Evolutionary conservation across 805 yeast species (phyloP).

Genomic region (Candida railenensis): DNA sequence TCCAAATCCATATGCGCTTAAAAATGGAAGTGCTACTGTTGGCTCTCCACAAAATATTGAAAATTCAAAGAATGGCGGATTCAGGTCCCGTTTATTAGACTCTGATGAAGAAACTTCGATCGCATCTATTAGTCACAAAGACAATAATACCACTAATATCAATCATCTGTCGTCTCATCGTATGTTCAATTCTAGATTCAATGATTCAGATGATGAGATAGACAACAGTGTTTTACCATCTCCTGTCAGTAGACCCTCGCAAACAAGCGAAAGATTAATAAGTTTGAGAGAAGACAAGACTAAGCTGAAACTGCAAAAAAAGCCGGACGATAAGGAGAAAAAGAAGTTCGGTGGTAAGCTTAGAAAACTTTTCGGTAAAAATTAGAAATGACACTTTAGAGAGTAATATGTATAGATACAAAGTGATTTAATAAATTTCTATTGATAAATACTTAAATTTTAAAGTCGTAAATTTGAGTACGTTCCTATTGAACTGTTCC

Average conservation of each 20-base stretch:
- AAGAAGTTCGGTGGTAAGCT: slow-evolving; percentile 39
- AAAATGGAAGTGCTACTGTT: slow-evolving; percentile 1
- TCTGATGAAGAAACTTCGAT: slow-evolving; percentile 54
- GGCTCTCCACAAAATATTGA: background rate
- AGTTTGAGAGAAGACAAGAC: background rate
- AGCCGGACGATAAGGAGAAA: slow-evolving; percentile 20
- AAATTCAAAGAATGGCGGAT: slow-evolving; percentile 15
- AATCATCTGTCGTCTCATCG: slow-evolving; percentile 6
- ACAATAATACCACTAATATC: background rate
- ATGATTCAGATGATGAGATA: slow-evolving; percentile 30
- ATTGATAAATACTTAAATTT: background rate
- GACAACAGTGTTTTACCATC: background rate
- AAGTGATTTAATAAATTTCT: background rate
- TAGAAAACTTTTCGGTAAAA: slow-evolving; percentile 39
- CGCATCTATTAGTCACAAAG: slow-evolving; percentile 26
- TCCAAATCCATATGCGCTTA: slow-evolving; percentile 3
- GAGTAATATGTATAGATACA: background rate
- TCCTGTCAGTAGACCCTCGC: background rate
- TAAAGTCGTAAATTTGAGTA: too few relatives aligned
- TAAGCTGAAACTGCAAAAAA: slow-evolving; percentile 1
- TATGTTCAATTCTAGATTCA: slow-evolving; percentile 24
- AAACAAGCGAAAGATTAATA: background rate
- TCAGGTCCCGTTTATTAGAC: slow-evolving; percentile 59
- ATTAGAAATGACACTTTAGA: background rate
- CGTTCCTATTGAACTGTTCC: too few relatives aligned